Evolutionary conservation across 2,329 filamentous ascomycete genomes (phyloP).

Genomic region (Colletotrichum tofieldiae): DNA sequence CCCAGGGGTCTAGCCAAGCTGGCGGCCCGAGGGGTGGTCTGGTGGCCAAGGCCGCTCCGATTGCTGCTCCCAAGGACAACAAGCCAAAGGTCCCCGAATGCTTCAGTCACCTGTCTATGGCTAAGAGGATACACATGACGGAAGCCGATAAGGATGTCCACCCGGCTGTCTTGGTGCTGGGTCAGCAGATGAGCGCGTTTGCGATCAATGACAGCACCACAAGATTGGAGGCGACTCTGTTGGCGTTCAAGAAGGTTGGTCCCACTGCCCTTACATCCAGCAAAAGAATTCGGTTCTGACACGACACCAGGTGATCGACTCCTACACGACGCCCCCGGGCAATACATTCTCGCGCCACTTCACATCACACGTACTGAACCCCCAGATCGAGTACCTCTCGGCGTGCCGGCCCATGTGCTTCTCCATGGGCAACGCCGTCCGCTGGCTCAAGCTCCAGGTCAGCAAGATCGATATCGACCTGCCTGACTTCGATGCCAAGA

Average conservation of each 20-base stretch:
- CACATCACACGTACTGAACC: conserved; percentile 90
- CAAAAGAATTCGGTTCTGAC: conserved; percentile 35
- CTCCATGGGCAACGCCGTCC: conserved; percentile 96
- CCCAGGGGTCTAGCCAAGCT: conserved; percentile 45
- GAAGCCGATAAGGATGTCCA: conserved; percentile 85
- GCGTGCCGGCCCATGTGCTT: conserved; percentile 96
- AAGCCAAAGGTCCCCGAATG: conserved; percentile 77
- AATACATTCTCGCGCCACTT: conserved; percentile 92
- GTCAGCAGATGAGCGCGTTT: conserved; percentile 92
- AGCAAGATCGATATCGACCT: conserved; percentile 90
- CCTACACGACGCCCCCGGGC: conserved; percentile 90
- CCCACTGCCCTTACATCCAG: background rate
- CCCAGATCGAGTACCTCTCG: conserved; percentile 95
- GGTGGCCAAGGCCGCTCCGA: conserved; percentile 53
- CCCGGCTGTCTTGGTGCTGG: conserved; percentile 86
- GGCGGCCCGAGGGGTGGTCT: conserved; percentile 53
- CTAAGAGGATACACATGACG: conserved; percentile 68
- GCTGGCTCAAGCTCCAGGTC: conserved; percentile 94
- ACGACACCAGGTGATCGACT: conserved; percentile 80
- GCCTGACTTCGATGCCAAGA: conserved; percentile 86
- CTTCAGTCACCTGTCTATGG: conserved; percentile 88
- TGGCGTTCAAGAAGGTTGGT: conserved; percentile 87
- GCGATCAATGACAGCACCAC: conserved; percentile 91
- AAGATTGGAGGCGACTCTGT: conserved; percentile 86
- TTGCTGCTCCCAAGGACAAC: conserved; percentile 63